These are phyloP conservation scores for Exobasidium rhododendri DNA, from an alignment of 1,284 basidiomycete species.

Conservation along the genomic window DNA sequence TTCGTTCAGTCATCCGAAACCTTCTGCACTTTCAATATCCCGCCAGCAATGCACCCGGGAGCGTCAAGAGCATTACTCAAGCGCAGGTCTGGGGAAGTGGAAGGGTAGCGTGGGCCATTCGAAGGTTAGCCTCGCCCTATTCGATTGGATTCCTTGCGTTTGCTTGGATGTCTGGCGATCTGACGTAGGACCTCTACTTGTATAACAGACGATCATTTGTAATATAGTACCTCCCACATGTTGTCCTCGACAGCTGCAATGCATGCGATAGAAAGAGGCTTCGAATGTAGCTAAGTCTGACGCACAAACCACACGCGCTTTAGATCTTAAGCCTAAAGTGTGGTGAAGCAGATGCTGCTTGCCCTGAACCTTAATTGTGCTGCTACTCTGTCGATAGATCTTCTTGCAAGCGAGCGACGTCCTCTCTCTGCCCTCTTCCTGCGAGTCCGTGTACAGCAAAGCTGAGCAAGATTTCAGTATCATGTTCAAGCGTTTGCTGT, in stretches of 20 bases:
- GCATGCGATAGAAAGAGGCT: too few species aligned
- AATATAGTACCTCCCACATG: background rate
- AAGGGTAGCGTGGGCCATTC: conserved; percentile 37
- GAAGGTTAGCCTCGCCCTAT: conserved; percentile 44
- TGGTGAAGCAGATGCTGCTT: too few species aligned
- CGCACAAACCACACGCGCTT: too few species aligned
- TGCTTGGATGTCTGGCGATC: conserved; percentile 51
- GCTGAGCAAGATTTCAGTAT: too few species aligned
- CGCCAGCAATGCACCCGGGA: conserved; percentile 15
- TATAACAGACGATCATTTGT: background rate
- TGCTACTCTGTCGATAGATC: too few species aligned
- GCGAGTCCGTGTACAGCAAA: too few species aligned
- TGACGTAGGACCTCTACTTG: conserved; percentile 13
- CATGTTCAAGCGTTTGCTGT: conserved; percentile 14
- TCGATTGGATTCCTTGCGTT: conserved; percentile 49
- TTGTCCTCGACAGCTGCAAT: too few species aligned
- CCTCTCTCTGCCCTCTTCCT: too few species aligned
- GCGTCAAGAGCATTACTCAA: conserved; percentile 8
- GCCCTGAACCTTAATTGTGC: too few species aligned
- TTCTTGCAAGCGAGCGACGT: too few species aligned
- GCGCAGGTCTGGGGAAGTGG: conserved; percentile 36
- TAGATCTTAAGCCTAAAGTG: too few species aligned
- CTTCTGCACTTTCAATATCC: background rate
- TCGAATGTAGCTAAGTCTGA: too few species aligned
- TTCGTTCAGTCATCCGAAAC: conserved; percentile 1